Conservation (phyloP, 1,284 basidiomycete genomes). For the Cutaneotrichosporon sp. region DNA sequence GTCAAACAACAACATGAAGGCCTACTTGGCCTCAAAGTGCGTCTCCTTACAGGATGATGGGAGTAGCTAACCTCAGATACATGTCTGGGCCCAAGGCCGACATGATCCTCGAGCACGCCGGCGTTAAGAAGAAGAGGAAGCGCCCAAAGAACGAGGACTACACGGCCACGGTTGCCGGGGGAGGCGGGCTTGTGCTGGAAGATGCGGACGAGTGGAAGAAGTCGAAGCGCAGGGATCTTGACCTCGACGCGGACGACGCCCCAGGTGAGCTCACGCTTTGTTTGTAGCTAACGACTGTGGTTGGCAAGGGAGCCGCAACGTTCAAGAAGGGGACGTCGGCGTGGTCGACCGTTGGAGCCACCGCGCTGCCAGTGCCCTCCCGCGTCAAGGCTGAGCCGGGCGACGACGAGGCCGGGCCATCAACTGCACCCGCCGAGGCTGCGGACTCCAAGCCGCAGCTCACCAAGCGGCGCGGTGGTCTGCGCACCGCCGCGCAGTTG, state of each 20-base stretch:
- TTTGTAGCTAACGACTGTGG: constrained; percentile 26
- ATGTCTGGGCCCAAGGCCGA: constrained; percentile 98
- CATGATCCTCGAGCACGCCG: constrained; percentile 76
- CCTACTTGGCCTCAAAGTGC: constrained; percentile 58
- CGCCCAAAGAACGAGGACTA: constrained; percentile 65
- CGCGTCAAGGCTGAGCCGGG: constrained; percentile 34
- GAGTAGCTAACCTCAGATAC: constrained; percentile 60
- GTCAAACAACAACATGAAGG: constrained; percentile 57
- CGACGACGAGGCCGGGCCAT: constrained; percentile 16
- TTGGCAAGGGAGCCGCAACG: constrained; percentile 45
- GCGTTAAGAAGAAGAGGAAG: constrained; percentile 63
- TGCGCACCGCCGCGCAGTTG: constrained; percentile 65
- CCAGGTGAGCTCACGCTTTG: constrained; percentile 48
- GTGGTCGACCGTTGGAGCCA: constrained; percentile 43
- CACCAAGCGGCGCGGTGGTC: constrained; percentile 63
- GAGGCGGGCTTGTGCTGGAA: constrained; percentile 42
- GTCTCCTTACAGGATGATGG: constrained; percentile 9
- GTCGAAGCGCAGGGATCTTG: constrained; percentile 49
- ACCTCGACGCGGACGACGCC: constrained; percentile 50
- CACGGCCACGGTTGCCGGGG: constrained; percentile 28
- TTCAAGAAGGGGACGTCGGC: constrained; percentile 45
- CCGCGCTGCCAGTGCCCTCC: constrained; percentile 31
- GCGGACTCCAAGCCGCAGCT: constrained; percentile 39
- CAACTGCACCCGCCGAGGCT: not conserved
- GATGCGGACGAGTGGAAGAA: constrained; percentile 58